Conservation (phyloP, 164 flowering plant genomes). For the Malania oleifera region DNA sequence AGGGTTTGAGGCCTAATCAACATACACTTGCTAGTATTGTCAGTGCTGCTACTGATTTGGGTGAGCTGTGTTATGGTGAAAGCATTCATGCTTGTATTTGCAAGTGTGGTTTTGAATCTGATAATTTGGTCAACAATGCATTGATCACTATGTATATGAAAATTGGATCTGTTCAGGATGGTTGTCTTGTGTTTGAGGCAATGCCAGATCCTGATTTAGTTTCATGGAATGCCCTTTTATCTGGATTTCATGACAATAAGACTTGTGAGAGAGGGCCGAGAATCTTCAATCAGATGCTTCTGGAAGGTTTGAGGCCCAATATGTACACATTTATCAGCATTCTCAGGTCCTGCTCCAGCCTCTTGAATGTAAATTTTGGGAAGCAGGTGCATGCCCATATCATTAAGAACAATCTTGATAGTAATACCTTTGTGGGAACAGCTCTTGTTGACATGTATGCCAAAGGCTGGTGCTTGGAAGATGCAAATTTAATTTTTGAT, state of each 20-base stretch:
- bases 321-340: conserved; percentile 36
- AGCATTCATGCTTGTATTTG: conserved; percentile 40
- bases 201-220: conserved; percentile 30
- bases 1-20: conserved; percentile 36
- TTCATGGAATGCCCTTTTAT: conserved; percentile 52
- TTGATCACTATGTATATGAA: conserved; percentile 49
- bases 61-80: conserved; percentile 24
- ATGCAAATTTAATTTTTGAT: conserved; percentile 22
- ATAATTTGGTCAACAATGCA: conserved; percentile 37
- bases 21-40: conserved; percentile 45
- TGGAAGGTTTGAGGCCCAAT: conserved; percentile 39
- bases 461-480: conserved; percentile 28
- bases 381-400: conserved; percentile 35
- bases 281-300: conserved; percentile 38
- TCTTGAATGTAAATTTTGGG: conserved; percentile 18
- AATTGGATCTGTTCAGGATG: conserved; percentile 30
- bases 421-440: conserved; percentile 32
- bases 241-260: conserved; percentile 39
- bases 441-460: conserved; percentile 41
- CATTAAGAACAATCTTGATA: conserved; percentile 22
- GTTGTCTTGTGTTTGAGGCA: conserved; percentile 31
- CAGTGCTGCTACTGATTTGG: conserved; percentile 32
- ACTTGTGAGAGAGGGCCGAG: conserved; percentile 24
- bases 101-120: conserved; percentile 31
- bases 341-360: conserved; percentile 30